Evolutionary conservation across 2,329 filamentous ascomycete genomes (phyloP), one percentile per base, ranked within the genome.

Genomic region (Colletotrichum camelliae): DNA sequence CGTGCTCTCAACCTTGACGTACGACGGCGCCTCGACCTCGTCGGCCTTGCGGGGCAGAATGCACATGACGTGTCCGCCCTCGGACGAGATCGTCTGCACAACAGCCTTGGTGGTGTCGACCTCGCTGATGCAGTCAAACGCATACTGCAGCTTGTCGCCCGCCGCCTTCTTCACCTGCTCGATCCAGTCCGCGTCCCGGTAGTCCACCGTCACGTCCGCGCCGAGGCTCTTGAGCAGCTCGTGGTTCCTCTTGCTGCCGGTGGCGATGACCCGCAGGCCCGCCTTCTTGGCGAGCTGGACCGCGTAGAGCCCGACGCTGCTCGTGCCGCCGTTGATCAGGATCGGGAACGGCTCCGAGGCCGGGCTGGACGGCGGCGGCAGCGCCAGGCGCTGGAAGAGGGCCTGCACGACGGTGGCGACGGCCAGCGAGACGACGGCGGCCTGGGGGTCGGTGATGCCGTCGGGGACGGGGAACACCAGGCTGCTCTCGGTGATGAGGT

Each of bases 151-250:
- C 24, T 48, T 21, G 15, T 64, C 24, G 24, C 77, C 72, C 3
- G 70, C 72, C n/a, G 84, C 82, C 24, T 79, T 78, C 57, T 33
- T 57, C 16, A 71, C 66, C 43, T 75, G 74, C 18, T 75, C 74
- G 5, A 71, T 15, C 74, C 74, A 76, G 52, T 76, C 61, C 24
- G 58, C 64, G 4, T 76, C 77, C 35, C 80, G 81, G 81, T 91
- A 89, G 82, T 91, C 88, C 71, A 90, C 87, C 18, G 82, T 84
- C 7, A 81, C 80, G 24, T 86, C 86, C 10, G 88, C 89, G n/a
- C 89, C 89, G 4, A 86, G 83, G 1, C 79, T 81, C 73, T 81
- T 81, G 21, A 87, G 82, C 5, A 86, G 83, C 2, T 81, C 84
- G 55, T 82, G 82, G 77, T 88, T 88, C 29, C 75, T 76, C 6